Evolutionary conservation across 2,329 filamentous ascomycete genomes (phyloP).

Genomic region (Chrysoporthe cubensis): DNA sequence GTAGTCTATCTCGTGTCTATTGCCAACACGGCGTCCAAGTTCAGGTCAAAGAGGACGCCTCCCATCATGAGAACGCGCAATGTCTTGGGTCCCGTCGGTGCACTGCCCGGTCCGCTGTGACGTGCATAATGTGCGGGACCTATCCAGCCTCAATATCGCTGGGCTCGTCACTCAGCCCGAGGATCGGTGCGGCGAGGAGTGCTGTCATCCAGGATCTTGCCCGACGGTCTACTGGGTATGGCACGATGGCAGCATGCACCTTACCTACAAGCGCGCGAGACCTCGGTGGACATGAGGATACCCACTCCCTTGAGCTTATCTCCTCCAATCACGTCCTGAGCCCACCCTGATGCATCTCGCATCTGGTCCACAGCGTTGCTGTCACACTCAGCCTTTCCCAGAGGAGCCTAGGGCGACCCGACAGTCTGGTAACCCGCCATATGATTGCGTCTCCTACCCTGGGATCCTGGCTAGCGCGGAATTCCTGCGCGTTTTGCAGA

Average conservation of each 20-base stretch:
- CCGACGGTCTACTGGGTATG: neutral
- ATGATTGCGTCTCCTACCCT: slow-evolving; percentile 4
- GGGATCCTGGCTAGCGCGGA: neutral
- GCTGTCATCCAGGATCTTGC: neutral
- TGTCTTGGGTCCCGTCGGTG: neutral
- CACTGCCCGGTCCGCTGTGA: neutral
- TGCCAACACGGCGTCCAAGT: too few relatives aligned
- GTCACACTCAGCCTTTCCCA: slow-evolving; percentile 20
- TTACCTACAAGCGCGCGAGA: neutral
- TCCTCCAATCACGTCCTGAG: neutral
- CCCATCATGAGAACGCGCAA: neutral
- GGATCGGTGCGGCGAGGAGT: neutral
- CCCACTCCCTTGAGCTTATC: neutral
- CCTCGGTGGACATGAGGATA: neutral
- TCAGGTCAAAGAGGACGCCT: neutral
- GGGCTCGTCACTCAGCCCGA: neutral
- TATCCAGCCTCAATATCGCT: too few relatives aligned
- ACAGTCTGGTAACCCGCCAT: slow-evolving; percentile 24
- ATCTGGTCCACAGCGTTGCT: slow-evolving; percentile 4
- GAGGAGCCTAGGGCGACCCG: slow-evolving; percentile 20
- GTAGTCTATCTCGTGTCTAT: too few relatives aligned
- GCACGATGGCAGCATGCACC: slow-evolving; percentile 16
- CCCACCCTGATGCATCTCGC: neutral
- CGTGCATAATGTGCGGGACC: neutral
- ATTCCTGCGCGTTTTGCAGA: slow-evolving; percentile 2